A percentile compares a stretch with the other conserved stretches of the same genome.
phyloP scores from a whole-genome alignment of 352 stramenopile genomes.

The Globisporangium mamillatum region DNA sequence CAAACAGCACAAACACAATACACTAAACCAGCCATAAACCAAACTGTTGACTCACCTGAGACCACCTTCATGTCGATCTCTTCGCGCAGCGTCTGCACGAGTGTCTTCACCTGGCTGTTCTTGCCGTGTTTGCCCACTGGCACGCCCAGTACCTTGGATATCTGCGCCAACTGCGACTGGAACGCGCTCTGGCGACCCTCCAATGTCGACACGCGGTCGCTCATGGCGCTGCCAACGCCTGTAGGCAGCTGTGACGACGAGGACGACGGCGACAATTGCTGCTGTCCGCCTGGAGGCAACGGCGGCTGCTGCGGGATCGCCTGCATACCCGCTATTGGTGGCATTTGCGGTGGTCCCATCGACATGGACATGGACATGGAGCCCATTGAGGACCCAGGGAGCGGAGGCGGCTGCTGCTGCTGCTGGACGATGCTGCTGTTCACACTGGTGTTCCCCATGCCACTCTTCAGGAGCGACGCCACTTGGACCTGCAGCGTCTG shows the following conservation, averaged over 20 bases:
- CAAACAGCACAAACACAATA: background rate
- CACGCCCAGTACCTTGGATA: conserved; percentile 67
- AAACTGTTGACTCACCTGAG: conserved; percentile 23
- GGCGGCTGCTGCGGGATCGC: conserved; percentile 17
- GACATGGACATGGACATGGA: background rate
- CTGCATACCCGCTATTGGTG: background rate
- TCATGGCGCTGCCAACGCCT: conserved; percentile 38
- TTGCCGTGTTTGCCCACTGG: conserved; percentile 67
- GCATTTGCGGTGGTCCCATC: background rate
- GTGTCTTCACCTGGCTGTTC: conserved; percentile 61
- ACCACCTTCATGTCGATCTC: conserved; percentile 66
- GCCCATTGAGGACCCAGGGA: conserved; percentile 11
- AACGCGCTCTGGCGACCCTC: conserved; percentile 77
- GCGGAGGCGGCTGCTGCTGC: conserved; percentile 6
- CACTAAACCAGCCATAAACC: conserved; percentile 1
- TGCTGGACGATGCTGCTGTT: background rate
- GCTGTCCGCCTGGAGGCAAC: conserved; percentile 17
- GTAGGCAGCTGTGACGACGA: conserved; percentile 9
- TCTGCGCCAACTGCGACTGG: conserved; percentile 78
- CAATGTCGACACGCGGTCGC: conserved; percentile 71
- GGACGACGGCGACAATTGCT: conserved; percentile 11
- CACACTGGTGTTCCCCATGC: conserved; percentile 18
- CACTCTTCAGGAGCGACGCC: conserved; percentile 9
- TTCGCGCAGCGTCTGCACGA: conserved; percentile 71
- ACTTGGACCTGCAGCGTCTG: conserved; percentile 49